Evolutionary conservation across 2,329 filamentous ascomycete species (phyloP), one percentile per base, ranked within the genome.

Genomic region (Lachnellula hyalina): DNA sequence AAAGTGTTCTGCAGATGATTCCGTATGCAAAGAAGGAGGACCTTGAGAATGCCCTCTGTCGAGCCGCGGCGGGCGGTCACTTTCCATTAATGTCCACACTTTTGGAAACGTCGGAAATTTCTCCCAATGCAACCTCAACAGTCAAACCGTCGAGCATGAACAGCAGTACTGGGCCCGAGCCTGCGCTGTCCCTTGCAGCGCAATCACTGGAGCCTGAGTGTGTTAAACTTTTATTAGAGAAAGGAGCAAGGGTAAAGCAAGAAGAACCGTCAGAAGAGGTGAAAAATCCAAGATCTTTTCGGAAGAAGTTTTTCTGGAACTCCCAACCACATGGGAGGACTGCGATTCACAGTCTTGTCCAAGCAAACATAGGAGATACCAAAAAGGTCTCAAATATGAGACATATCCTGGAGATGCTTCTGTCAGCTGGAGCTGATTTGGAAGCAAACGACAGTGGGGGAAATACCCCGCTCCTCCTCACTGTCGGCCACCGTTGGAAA

Each of bases 351-450:
- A 40, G 36, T 40, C 36, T 40, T 15, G 36, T 15, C 14, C n/a
- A 40, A 17, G n/a, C 5, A 40, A 40, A 17, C 35, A 32, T 49
- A 49, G 14, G 14, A 42, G 21, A 49, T 36, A 42, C 15, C 46
- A 36, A 15, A 48, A 35, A 5, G 47, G 47, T 50, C 35, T 34
- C 35, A 32, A 44, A 53, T 21, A 19, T 49, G 34, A 28, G 41
- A 36, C 32, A 53, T 11, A 55, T 54, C 21, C 47, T 56, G 2
- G 44, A 41, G 32, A 5, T 61, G 15, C 52, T 70, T 6, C n/a
- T 68, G 1, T 47, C 61, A 4, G 52, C 58, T 2, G 67, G 65
- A 5, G 65, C 62, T 3, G 58, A 70, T 47, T 46, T 66, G n/a
- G 55, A 68, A 48, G 59, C 50, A 28, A 57, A 53, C 17, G 50